A percentile compares a stretch with the other conserved stretches of the same genome.
Evolutionary conservation across 257 asterid genomes (phyloP).

Genomic region (Solanum okadae): DNA sequence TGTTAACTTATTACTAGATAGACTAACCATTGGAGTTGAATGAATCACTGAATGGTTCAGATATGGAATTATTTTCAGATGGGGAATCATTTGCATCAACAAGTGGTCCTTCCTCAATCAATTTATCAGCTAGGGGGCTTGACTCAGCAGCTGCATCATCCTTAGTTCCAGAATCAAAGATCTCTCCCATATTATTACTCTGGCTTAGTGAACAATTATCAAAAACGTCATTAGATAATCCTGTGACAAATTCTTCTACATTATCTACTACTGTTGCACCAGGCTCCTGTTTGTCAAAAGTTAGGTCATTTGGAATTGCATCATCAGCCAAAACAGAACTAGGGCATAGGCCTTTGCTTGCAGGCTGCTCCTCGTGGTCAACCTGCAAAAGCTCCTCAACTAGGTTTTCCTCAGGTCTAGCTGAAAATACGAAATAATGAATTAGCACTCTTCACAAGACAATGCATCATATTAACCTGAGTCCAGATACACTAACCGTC

Average conservation of each 20-base stretch:
- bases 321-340: not conserved
- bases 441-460: not conserved
- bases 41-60: conserved; percentile 7
- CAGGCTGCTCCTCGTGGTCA: not conserved
- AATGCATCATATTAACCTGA: not conserved
- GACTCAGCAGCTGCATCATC: not conserved
- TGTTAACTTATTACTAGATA: not conserved
- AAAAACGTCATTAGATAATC: not conserved
- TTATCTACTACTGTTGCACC: not conserved
- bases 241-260: not conserved
- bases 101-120: not conserved
- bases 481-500: conserved; percentile 13
- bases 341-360: not conserved
- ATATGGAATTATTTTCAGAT: conserved; percentile 2
- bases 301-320: not conserved
- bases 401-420: not conserved
- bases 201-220: not conserved
- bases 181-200: not conserved
- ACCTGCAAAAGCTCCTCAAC: not conserved
- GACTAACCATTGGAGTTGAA: conserved; percentile 16
- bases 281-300: not conserved
- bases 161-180: not conserved
- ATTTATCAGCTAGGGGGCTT: not conserved
- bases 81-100: conserved; percentile 16
- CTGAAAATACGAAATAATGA: not conserved